Conservation (phyloP, 2,329 filamentous ascomycete species). For the Decorospora gaudefroyi region DNA sequence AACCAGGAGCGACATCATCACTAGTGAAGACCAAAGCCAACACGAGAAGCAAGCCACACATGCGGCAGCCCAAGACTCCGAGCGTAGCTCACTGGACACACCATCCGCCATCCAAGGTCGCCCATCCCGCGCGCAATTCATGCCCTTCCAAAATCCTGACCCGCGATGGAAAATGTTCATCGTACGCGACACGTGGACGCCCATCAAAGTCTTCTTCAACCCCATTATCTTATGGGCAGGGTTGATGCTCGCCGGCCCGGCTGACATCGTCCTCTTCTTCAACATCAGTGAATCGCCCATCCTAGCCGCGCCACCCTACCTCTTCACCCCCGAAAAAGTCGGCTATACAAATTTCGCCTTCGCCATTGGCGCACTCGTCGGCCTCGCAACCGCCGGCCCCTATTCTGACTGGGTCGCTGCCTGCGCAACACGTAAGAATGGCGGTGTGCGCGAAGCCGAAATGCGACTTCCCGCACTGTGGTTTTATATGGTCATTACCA, state of each 20-base stretch:
- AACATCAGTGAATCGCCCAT: slow-evolving; percentile 58
- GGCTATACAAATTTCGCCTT: slow-evolving; percentile 56
- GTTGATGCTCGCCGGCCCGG: slow-evolving; percentile 44
- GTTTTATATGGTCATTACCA: slow-evolving; percentile 58
- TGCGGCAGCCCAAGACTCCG: slow-evolving; percentile 28
- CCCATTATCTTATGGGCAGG: slow-evolving; percentile 50
- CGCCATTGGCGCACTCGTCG: slow-evolving; percentile 59
- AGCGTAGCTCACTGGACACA: slow-evolving; percentile 24
- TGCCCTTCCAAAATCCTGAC: slow-evolving; percentile 46
- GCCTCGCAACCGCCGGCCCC: slow-evolving; percentile 59
- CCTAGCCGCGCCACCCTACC: slow-evolving; percentile 54
- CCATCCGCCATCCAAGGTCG: slow-evolving; percentile 40
- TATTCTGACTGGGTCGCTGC: slow-evolving; percentile 63
- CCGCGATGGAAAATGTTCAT: slow-evolving; percentile 49
- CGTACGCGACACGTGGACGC: slow-evolving; percentile 49
- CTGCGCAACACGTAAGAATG: slow-evolving; percentile 57
- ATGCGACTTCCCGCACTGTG: slow-evolving; percentile 56
- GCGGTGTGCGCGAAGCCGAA: slow-evolving; percentile 61
- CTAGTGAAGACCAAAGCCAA: slow-evolving; percentile 15
- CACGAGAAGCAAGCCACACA: slow-evolving; percentile 36
- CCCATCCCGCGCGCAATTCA: slow-evolving; percentile 49
- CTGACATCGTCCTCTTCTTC: slow-evolving; percentile 54
- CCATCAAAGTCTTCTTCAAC: slow-evolving; percentile 52
- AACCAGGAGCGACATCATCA: not conserved
- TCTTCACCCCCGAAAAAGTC: slow-evolving; percentile 51